Evolutionary conservation across 345 rosid species (phyloP).

Genomic region (Boechera retrofracta): DNA sequence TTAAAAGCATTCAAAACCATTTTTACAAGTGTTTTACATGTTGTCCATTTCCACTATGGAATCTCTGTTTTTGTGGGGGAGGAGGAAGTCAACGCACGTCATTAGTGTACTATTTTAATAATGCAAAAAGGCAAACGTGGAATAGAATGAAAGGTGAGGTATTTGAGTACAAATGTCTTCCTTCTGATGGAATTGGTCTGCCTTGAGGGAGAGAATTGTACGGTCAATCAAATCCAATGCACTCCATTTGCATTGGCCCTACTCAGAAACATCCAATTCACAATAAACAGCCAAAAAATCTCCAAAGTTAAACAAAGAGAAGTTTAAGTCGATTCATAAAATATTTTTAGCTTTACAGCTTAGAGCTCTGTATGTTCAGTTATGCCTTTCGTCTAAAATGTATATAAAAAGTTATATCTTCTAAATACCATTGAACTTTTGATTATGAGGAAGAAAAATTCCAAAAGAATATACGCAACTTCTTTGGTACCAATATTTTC

Average conservation of each 20-base stretch:
- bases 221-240: constrained; percentile 38
- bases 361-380: too few relatives aligned
- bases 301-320: constrained; percentile 5
- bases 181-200: constrained; percentile 44
- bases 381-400: too few relatives aligned
- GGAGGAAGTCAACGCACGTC: constrained; percentile 45
- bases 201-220: constrained; percentile 38
- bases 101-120: constrained; percentile 47
- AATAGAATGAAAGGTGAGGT: constrained; percentile 30
- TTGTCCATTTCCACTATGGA: constrained; percentile 36
- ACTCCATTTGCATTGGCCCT: constrained; percentile 42
- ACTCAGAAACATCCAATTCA: constrained; percentile 9
- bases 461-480: too few relatives aligned
- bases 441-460: too few relatives aligned
- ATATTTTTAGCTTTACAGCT: too few relatives aligned
- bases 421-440: too few relatives aligned
- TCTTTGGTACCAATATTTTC: too few relatives aligned
- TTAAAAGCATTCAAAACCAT: constrained; percentile 23
- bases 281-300: neutral
- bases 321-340: neutral
- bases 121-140: constrained; percentile 37
- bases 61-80: constrained; percentile 40
- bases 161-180: constrained; percentile 41
- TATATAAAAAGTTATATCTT: too few relatives aligned
- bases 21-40: constrained; percentile 33